phyloP scores from a whole-genome alignment of 1,284 basidiomycete species.

The Sanguinoderma infundibulare region DNA sequence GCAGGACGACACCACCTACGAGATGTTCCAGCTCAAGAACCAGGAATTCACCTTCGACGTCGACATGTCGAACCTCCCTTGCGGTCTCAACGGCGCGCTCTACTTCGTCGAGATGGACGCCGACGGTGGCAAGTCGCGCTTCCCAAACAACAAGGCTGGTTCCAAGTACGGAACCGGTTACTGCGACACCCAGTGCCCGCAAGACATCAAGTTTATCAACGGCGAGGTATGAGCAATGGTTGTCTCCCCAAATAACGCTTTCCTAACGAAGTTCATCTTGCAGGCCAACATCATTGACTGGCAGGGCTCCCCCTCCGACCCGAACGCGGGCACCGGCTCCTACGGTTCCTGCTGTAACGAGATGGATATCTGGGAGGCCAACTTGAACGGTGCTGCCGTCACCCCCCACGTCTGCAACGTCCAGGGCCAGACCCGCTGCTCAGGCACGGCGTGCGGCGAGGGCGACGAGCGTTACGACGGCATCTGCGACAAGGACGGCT shows the following conservation, averaged over 20 bases:
- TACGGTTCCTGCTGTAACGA: constrained; percentile 59
- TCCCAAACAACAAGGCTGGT: constrained; percentile 58
- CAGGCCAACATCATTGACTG: constrained; percentile 43
- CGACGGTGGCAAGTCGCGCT: constrained; percentile 56
- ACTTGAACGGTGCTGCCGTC: constrained; percentile 51
- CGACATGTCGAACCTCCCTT: constrained; percentile 47
- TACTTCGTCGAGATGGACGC: constrained; percentile 51
- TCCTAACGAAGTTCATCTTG: constrained; percentile 24
- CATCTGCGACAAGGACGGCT: constrained; percentile 55
- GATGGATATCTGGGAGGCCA: constrained; percentile 67
- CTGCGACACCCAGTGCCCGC: constrained; percentile 63
- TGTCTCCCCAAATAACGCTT: constrained; percentile 6
- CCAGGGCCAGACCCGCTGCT: constrained; percentile 43
- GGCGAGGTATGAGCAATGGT: constrained; percentile 50
- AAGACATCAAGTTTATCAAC: constrained; percentile 60
- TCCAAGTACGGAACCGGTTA: constrained; percentile 62
- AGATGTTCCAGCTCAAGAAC: constrained; percentile 56
- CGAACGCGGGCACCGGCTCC: constrained; percentile 44
- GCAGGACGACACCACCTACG: constrained; percentile 44
- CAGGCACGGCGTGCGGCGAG: constrained; percentile 38
- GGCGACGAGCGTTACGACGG: constrained; percentile 40
- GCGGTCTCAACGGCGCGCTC: constrained; percentile 45
- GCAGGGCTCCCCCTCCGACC: constrained; percentile 32
- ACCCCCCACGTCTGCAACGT: constrained; percentile 55
- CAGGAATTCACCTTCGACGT: constrained; percentile 63